Conservation (phyloP, 83 land plant genomes). For the Picea engelmannii region DNA sequence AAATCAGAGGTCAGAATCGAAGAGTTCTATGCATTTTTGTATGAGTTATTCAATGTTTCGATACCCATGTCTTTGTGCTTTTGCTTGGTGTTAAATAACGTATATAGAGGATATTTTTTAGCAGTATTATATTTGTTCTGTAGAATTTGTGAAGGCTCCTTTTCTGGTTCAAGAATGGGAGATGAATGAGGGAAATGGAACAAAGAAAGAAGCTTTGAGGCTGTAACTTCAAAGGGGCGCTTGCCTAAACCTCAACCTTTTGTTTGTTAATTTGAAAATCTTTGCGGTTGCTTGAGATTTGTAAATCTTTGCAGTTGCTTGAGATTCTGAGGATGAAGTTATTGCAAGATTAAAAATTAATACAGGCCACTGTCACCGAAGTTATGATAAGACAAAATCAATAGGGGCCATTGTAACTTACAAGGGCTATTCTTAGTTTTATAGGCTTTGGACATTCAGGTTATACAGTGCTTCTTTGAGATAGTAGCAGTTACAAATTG, state of each 20-base stretch:
- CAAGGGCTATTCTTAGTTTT: too few relatives aligned
- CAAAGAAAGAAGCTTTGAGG: slow-evolving; percentile 48
- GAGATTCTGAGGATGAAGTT: too few relatives aligned
- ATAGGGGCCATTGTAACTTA: too few relatives aligned
- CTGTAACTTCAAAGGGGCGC: slow-evolving; percentile 39
- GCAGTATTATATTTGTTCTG: slow-evolving; percentile 72
- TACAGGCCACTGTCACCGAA: too few relatives aligned
- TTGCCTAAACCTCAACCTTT: background rate
- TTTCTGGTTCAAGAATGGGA: slow-evolving; percentile 67
- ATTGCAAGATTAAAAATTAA: too few relatives aligned
- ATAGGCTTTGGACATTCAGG: too few relatives aligned
- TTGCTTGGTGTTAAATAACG: background rate
- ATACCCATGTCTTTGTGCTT: background rate
- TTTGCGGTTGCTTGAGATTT: too few relatives aligned
- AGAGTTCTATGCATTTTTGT: slow-evolving; percentile 24
- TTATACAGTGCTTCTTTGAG: too few relatives aligned
- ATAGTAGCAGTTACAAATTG: too few relatives aligned
- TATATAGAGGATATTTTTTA: background rate
- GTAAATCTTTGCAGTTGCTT: too few relatives aligned
- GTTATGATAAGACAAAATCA: too few relatives aligned
- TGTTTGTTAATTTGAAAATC: too few relatives aligned
- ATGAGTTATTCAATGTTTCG: slow-evolving; percentile 9
- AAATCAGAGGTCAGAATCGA: slow-evolving; percentile 16
- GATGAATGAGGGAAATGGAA: slow-evolving; percentile 34
- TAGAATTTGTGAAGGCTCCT: slow-evolving; percentile 71